Conservation (phyloP, 768 basidiomycete species). For the Xanthoconium stramineum region DNA sequence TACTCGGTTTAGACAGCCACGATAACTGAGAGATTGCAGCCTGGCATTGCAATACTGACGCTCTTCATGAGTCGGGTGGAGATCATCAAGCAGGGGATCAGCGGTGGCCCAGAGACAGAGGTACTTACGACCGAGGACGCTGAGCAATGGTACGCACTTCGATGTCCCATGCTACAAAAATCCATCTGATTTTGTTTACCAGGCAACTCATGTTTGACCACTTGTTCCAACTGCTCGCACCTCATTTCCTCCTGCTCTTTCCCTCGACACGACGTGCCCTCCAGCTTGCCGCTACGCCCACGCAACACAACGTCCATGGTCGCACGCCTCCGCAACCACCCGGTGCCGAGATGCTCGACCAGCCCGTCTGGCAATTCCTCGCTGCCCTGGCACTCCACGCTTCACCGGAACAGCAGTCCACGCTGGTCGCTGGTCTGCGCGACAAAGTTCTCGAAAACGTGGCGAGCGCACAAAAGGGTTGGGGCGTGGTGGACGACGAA, state of each 20-base stretch:
- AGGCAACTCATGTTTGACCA: conserved; percentile 90
- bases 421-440: conserved; percentile 78
- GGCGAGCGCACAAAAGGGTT: conserved; percentile 70
- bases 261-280: conserved; percentile 76
- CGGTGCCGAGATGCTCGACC: conserved; percentile 65
- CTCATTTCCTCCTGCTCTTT: conserved; percentile 78
- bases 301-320: conserved; percentile 36
- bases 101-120: conserved; percentile 52
- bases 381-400: conserved; percentile 86
- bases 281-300: conserved; percentile 36
- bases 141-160: conserved; percentile 66
- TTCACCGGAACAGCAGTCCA: conserved; percentile 81
- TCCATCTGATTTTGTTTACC: conserved; percentile 11
- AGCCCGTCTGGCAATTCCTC: conserved; percentile 94
- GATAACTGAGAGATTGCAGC: conserved; percentile 44
- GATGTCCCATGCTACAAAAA: neutral
- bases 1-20: neutral
- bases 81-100: conserved; percentile 74
- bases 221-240: conserved; percentile 75
- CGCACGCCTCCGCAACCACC: conserved; percentile 64
- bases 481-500: conserved; percentile 62
- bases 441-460: conserved; percentile 96
- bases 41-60: conserved; percentile 88
- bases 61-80: conserved; percentile 92
- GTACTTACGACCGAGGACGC: conserved; percentile 68